Evolutionary conservation across 2,329 filamentous ascomycete species (phyloP), one percentile per base, ranked within the genome.

Genomic region (Sporothrix luriei): DNA sequence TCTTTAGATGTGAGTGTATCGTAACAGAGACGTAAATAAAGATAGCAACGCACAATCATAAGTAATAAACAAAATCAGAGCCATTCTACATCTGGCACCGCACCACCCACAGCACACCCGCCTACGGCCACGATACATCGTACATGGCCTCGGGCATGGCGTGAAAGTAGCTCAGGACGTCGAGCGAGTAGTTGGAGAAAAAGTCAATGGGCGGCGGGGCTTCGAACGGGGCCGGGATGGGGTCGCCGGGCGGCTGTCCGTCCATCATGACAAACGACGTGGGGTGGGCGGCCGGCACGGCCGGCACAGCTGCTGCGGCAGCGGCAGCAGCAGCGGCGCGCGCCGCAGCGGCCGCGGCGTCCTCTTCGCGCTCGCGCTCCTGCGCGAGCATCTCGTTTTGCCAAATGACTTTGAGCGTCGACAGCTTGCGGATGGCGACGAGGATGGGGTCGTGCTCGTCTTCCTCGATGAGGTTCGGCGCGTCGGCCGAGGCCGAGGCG

Each of bases 381-480:
- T 59, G 65, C 24, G 24, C 33, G 13, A 24, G 9, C 54, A 61
- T 51, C 54, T 68, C 66, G 43, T 68, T 68, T 43, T 68, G 66
- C 66, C 66, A 68, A n/a, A 68, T 68, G 40, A 51, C 10, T 16
- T 61, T 59, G 16, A 68, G 54, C 24, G 66, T 61, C 4, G 54
- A 24, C 13, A 59, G 51, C 52, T 61, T 68, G 52, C 54, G 52
- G 19, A 49, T 59, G 26, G 54, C 54, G 26, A 49, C 43, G 9
- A 61, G n/a, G 1, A 68, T 13, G n/a, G 54, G 26, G 43, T 68
- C 66, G 66, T 38, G 21, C 4, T 61, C 54, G 38, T 68, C 64
- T 4, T 40, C 11, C 24, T 55, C 64, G 33, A 55, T 54, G 49
- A 66, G 16, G 29, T 21, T 21, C 33, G 55, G 33, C 43, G 52